Percentiles rank a stretch among this genome's conserved stretches.
These are phyloP conservation scores for Populus nigra DNA, from an alignment of 345 rosid species.

Conservation along the genomic window DNA sequence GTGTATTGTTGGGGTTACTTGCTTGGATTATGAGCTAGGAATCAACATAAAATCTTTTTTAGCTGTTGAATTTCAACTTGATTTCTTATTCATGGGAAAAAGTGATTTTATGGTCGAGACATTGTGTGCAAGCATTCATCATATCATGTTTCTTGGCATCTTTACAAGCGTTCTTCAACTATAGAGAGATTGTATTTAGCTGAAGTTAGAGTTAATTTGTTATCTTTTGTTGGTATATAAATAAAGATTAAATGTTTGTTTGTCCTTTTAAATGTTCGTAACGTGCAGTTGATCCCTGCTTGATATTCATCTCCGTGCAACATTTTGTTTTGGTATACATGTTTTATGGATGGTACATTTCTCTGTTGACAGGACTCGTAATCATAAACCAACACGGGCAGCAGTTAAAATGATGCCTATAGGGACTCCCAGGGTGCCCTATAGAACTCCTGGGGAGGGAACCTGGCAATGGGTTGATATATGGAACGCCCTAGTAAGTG, in stretches of 20 bases:
- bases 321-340: not conserved
- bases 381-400: slow-evolving; percentile 48
- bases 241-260: not conserved
- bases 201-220: not conserved
- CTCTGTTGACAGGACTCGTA: slow-evolving; percentile 30
- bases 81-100: no score
- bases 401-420: slow-evolving; percentile 74
- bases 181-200: not conserved
- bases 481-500: slow-evolving; percentile 85
- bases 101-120: no score
- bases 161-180: not conserved
- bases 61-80: no score
- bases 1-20: no score
- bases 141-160: not conserved
- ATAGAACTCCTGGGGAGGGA: slow-evolving; percentile 70
- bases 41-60: no score
- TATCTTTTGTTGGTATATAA: not conserved
- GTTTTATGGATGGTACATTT: slow-evolving; percentile 14
- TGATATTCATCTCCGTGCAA: slow-evolving; percentile 1
- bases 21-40: no score
- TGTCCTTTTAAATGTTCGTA: not conserved
- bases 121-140: no score
- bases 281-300: not conserved
- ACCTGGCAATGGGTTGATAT: slow-evolving; percentile 90
- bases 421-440: slow-evolving; percentile 74